These are phyloP conservation scores for Mychonastes homosphaera DNA, from an alignment of 139 green algal species.

Conservation along the genomic window DNA sequence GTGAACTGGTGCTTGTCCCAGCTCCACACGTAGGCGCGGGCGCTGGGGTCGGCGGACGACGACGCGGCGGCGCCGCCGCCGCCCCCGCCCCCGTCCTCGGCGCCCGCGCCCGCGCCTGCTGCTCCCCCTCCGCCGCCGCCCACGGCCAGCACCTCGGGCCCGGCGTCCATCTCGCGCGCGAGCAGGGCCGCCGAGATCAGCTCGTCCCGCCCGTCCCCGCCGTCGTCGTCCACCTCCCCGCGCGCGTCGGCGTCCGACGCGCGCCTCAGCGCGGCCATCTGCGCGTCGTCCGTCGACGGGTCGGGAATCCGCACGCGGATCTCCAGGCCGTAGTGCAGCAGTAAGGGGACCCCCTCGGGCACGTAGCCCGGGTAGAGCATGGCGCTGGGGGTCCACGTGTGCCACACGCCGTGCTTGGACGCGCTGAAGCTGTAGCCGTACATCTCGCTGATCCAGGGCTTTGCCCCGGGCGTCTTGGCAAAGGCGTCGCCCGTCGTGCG, in stretches of 20 bases:
- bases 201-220: too few relatives aligned
- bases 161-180: too few relatives aligned
- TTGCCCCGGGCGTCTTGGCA: conserved; percentile 41
- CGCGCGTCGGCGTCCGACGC: neutral
- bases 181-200: too few relatives aligned
- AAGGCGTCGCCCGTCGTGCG: conserved; percentile 54
- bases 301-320: conserved; percentile 33
- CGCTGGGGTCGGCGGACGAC: too few relatives aligned
- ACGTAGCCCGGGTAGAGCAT: conserved; percentile 80
- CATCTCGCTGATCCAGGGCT: conserved; percentile 81
- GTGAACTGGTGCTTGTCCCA: conserved; percentile 74
- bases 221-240: conserved; percentile 2
- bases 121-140: too few relatives aligned
- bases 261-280: too few relatives aligned
- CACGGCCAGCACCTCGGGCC: too few relatives aligned
- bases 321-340: conserved; percentile 82
- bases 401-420: conserved; percentile 64
- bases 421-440: conserved; percentile 77
- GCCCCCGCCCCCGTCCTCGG: too few relatives aligned
- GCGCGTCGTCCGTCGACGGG: conserved; percentile 16
- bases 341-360: conserved; percentile 14
- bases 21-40: too few relatives aligned
- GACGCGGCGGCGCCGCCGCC: too few relatives aligned
- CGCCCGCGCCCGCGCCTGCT: too few relatives aligned
- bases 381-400: conserved; percentile 47